Evolutionary conservation across 192 early-diverging fungal species (phyloP).

Genomic region (Mortierella hygrophila): DNA sequence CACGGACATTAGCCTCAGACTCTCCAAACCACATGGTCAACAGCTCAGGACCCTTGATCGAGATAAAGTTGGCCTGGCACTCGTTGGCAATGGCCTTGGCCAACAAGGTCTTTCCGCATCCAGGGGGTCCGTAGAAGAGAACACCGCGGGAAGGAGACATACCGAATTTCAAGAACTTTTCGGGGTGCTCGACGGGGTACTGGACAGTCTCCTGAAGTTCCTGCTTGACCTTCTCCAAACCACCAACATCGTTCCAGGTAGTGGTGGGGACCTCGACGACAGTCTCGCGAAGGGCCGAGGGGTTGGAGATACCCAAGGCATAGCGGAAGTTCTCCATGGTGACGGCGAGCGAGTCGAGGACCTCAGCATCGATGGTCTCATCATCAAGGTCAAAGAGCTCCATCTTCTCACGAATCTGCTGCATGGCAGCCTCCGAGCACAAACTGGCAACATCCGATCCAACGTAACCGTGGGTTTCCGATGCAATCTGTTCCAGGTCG

Average conservation of each 20-base stretch:
- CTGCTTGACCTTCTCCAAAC: conserved; percentile 96
- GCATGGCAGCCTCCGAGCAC: conserved; percentile 99
- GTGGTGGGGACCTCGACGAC: conserved; percentile 97
- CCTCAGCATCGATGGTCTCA: conserved; percentile 97
- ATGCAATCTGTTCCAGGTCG: conserved; percentile 96
- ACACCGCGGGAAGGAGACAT: conserved; percentile 98
- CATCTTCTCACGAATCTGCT: conserved; percentile 99
- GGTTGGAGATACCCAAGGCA: conserved; percentile 94
- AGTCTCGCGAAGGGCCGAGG: conserved; percentile 98
- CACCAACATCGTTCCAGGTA: conserved; percentile 97
- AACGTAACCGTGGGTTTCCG: conserved; percentile 98
- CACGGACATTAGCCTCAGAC: conserved; percentile 98
- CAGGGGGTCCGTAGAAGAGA: conserved; percentile 98
- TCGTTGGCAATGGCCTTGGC: conserved; percentile 99
- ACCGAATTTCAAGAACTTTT: conserved; percentile 99
- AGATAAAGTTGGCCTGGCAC: conserved; percentile 99
- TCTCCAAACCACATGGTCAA: conserved; percentile 99
- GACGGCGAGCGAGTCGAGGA: conserved; percentile 94
- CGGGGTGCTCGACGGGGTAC: conserved; percentile 99
- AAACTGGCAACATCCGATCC: conserved; percentile 97
- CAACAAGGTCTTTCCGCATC: conserved; percentile 97
- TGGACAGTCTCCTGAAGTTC: conserved; percentile 99
- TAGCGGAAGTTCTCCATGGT: conserved; percentile 99
- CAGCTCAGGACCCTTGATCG: conserved; percentile 98
- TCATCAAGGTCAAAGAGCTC: conserved; percentile 98